Conservation (phyloP, 1,284 basidiomycete species). For the Meripilus lineatus region DNA sequence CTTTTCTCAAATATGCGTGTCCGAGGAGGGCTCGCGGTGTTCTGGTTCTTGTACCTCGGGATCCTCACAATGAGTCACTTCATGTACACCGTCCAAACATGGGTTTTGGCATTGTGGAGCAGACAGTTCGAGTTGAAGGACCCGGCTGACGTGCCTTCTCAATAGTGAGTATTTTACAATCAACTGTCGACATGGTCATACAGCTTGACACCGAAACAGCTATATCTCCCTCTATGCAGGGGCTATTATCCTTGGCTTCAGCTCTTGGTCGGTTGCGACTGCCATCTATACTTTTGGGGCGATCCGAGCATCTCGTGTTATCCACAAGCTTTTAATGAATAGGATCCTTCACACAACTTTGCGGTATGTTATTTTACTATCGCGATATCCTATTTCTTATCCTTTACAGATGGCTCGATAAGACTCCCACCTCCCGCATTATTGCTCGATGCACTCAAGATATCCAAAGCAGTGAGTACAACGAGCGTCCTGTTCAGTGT, state of each 20-base stretch:
- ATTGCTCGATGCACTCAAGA: constrained; percentile 56
- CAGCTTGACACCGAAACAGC: constrained; percentile 16
- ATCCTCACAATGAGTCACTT: neutral
- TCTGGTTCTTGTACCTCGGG: constrained; percentile 8
- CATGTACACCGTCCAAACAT: constrained; percentile 9
- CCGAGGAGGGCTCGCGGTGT: neutral
- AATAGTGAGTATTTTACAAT: constrained; percentile 12
- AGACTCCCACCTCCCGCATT: constrained; percentile 50
- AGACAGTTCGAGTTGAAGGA: constrained; percentile 24
- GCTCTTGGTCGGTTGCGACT: constrained; percentile 20
- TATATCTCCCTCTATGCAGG: constrained; percentile 38
- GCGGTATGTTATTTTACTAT: constrained; percentile 21
- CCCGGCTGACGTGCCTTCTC: constrained; percentile 28
- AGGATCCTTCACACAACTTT: constrained; percentile 49
- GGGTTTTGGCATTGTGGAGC: constrained; percentile 22
- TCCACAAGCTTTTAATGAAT: constrained; percentile 50
- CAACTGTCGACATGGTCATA: neutral
- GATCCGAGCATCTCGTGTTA: constrained; percentile 43
- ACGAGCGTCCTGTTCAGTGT: neutral
- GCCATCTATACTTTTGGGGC: constrained; percentile 33
- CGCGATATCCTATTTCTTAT: constrained; percentile 37
- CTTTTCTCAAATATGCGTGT: constrained; percentile 7
- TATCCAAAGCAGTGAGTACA: constrained; percentile 24
- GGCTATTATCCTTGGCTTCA: constrained; percentile 25
- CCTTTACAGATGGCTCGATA: constrained; percentile 39